These are phyloP conservation scores for Halophytophthora polymorphica DNA, from an alignment of 352 stramenopile species.

Conservation along the genomic window DNA sequence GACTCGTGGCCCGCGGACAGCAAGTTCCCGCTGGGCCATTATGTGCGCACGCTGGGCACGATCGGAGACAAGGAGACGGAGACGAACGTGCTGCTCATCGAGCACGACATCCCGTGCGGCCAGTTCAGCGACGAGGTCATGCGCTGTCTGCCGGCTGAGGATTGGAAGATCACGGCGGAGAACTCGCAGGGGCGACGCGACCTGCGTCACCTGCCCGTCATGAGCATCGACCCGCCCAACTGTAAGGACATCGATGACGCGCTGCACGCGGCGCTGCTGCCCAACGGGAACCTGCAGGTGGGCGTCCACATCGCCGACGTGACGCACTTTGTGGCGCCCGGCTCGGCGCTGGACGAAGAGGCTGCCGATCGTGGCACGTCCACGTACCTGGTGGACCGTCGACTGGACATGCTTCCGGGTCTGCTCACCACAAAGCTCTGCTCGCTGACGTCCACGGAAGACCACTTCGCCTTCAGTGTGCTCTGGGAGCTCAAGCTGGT, in stretches of 20 bases:
- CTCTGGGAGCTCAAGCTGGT: slow-evolving; percentile 71
- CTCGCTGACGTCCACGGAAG: slow-evolving; percentile 85
- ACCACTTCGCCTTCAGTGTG: slow-evolving; percentile 84
- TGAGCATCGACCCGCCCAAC: slow-evolving; percentile 88
- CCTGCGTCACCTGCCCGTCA: slow-evolving; percentile 91
- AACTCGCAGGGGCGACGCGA: slow-evolving; percentile 90
- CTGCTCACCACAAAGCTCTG: slow-evolving; percentile 98
- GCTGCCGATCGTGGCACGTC: slow-evolving; percentile 90
- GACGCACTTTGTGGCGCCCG: slow-evolving; percentile 96
- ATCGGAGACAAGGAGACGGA: slow-evolving; percentile 97
- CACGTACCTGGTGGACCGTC: slow-evolving; percentile 98
- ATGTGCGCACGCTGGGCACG: slow-evolving; percentile 94
- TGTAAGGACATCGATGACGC: slow-evolving; percentile 99
- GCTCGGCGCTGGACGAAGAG: slow-evolving; percentile 94
- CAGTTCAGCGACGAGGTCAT: slow-evolving; percentile 88
- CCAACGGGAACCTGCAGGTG: slow-evolving; percentile 92
- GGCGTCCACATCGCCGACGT: slow-evolving; percentile 99
- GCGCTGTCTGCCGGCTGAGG: slow-evolving; percentile 89
- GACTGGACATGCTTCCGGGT: slow-evolving; percentile 98
- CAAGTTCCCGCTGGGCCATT: slow-evolving; percentile 94
- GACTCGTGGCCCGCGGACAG: slow-evolving; percentile 92
- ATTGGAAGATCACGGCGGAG: slow-evolving; percentile 95
- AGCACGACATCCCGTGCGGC: slow-evolving; percentile 94
- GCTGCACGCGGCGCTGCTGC: slow-evolving; percentile 90
- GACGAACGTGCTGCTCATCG: slow-evolving; percentile 93